phyloP scores from a whole-genome alignment of 176 grass and related monocot genomes.

The Ensete ventricosum region DNA sequence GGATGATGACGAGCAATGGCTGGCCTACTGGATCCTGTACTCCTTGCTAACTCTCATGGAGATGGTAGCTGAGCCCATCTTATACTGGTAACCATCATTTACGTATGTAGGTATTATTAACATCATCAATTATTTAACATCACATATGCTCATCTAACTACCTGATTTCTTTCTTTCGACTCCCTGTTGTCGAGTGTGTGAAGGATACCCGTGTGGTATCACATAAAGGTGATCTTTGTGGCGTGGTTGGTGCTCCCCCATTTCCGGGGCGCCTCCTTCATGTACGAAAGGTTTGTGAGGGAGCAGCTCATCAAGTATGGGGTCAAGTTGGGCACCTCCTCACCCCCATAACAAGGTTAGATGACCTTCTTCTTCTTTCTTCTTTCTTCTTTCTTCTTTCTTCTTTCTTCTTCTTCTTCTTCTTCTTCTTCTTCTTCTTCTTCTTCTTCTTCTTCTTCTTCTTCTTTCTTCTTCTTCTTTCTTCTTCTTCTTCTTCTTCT shows the following conservation, averaged over 20 bases:
- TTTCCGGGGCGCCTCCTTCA: conserved; percentile 63
- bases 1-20: conserved; percentile 77
- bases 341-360: conserved; percentile 45
- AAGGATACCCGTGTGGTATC: conserved; percentile 74
- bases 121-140: too few species aligned
- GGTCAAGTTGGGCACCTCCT: conserved; percentile 1
- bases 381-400: too few species aligned
- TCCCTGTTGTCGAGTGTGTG: too few species aligned
- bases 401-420: too few species aligned
- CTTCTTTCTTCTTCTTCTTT: too few species aligned
- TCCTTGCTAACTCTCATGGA: conserved; percentile 72
- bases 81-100: conserved; percentile 39
- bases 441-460: too few species aligned
- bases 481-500: too few species aligned
- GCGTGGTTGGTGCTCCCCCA: conserved; percentile 76
- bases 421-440: too few species aligned
- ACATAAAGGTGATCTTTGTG: conserved; percentile 69
- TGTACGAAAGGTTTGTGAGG: conserved; percentile 72
- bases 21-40: conserved; percentile 82
- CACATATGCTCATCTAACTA: too few species aligned
- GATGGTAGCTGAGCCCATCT: conserved; percentile 61
- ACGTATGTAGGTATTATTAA: not conserved
- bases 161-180: too few species aligned
- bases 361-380: too few species aligned
- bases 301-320: conserved; percentile 56